These are phyloP conservation scores for Tephrocybe sp. DNA, from an alignment of 768 basidiomycete species.

Conservation along the genomic window DNA sequence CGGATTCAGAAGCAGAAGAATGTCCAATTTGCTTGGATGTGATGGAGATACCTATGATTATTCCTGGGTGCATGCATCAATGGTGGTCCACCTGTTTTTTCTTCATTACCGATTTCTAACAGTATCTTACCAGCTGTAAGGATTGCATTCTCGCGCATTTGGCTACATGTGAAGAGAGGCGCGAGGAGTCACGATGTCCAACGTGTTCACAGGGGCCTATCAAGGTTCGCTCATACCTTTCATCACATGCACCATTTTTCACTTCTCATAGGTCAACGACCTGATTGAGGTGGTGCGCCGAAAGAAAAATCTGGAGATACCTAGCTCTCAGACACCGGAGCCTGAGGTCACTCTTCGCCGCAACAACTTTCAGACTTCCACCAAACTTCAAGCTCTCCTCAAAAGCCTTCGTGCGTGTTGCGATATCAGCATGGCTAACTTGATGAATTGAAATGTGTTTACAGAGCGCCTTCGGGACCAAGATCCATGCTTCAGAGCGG, in stretches of 20 bases:
- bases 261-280: slow-evolving; percentile 44
- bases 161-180: slow-evolving; percentile 63
- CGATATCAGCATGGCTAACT: not conserved
- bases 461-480: slow-evolving; percentile 62
- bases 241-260: not conserved
- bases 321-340: slow-evolving; percentile 33
- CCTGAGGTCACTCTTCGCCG: slow-evolving; percentile 59
- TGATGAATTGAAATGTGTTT: not conserved
- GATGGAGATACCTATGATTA: slow-evolving; percentile 65
- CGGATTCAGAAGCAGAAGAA: slow-evolving; percentile 53
- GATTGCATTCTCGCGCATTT: slow-evolving; percentile 83
- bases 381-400: slow-evolving; percentile 84
- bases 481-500: slow-evolving; percentile 76
- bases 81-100: slow-evolving; percentile 43
- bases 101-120: not conserved
- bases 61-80: slow-evolving; percentile 75
- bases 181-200: slow-evolving; percentile 74
- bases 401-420: slow-evolving; percentile 58
- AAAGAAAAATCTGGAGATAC: slow-evolving; percentile 20
- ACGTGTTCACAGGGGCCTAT: slow-evolving; percentile 73
- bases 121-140: slow-evolving; percentile 61
- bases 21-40: slow-evolving; percentile 83
- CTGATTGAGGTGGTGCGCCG: slow-evolving; percentile 60
- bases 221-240: slow-evolving; percentile 36
- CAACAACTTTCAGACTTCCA: slow-evolving; percentile 86